Conservation (phyloP, 1,284 basidiomycete species). For the Pseudomicrostroma phylloplanum region DNA sequence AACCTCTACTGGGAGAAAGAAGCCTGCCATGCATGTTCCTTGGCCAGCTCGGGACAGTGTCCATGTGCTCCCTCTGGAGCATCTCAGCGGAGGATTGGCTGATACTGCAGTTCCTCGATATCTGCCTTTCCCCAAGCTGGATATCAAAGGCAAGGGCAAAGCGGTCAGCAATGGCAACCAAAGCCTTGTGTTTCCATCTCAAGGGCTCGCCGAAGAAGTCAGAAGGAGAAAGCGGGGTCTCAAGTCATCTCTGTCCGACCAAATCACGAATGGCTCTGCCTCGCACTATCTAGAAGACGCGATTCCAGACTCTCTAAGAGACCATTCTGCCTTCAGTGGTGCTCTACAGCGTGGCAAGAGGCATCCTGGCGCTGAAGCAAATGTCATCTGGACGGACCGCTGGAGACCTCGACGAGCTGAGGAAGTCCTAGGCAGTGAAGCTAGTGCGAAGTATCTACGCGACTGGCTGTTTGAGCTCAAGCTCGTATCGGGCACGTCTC, state of each 20-base stretch:
- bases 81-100: background rate
- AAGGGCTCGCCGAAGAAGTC: background rate
- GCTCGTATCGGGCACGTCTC: constrained; percentile 16
- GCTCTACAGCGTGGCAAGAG: too few species aligned
- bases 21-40: background rate
- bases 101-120: background rate
- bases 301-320: too few species aligned
- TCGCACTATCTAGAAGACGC: too few species aligned
- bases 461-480: constrained; percentile 33
- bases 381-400: constrained; percentile 22
- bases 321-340: too few species aligned
- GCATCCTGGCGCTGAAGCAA: background rate
- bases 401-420: constrained; percentile 20
- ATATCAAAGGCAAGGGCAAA: background rate
- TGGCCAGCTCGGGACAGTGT: background rate
- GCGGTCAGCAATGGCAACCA: background rate
- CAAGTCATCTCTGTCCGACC: background rate
- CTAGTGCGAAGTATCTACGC: constrained; percentile 19
- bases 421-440: constrained; percentile 25
- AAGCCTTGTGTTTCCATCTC: background rate
- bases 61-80: background rate
- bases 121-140: background rate
- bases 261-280: too few species aligned
- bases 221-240: background rate
- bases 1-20: background rate